These are phyloP conservation scores for Alternaria atra DNA, from an alignment of 2,329 filamentous ascomycete genomes.

Conservation along the genomic window DNA sequence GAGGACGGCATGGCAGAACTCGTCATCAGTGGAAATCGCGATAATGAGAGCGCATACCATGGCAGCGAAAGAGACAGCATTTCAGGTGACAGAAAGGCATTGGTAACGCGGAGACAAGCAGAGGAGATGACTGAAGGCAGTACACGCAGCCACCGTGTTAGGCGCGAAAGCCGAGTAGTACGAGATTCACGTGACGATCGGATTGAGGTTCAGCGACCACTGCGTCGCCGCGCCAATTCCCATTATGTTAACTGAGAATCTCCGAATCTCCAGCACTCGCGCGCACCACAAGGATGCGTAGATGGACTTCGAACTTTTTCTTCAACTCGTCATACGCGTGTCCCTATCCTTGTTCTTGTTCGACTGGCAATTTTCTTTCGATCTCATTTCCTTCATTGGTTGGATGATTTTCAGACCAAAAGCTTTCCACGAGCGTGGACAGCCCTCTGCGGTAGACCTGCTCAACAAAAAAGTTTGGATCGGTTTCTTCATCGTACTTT, in stretches of 20 bases:
- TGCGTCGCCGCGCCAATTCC: conserved; percentile 31
- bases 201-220: conserved; percentile 26
- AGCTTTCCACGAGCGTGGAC: conserved; percentile 24
- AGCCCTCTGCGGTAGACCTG: conserved; percentile 6
- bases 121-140: conserved; percentile 44
- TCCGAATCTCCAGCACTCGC: background rate
- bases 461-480: conserved; percentile 31
- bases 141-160: conserved; percentile 36
- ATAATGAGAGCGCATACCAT: conserved; percentile 5
- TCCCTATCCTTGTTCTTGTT: conserved; percentile 1
- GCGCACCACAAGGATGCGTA: background rate
- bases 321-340: conserved; percentile 15
- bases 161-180: conserved; percentile 31
- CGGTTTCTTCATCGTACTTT: conserved; percentile 20
- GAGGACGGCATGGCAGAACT: conserved; percentile 50
- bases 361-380: conserved; percentile 8
- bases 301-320: background rate
- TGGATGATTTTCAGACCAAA: conserved; percentile 24
- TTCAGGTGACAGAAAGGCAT: conserved; percentile 27
- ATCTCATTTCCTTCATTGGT: conserved; percentile 13
- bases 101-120: conserved; percentile 36
- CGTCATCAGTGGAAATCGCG: conserved; percentile 40
- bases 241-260: conserved; percentile 28
- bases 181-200: conserved; percentile 26
- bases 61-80: conserved; percentile 41